Conservation (phyloP, 129 eudicot species). For the Smallanthus sonchifolius region DNA sequence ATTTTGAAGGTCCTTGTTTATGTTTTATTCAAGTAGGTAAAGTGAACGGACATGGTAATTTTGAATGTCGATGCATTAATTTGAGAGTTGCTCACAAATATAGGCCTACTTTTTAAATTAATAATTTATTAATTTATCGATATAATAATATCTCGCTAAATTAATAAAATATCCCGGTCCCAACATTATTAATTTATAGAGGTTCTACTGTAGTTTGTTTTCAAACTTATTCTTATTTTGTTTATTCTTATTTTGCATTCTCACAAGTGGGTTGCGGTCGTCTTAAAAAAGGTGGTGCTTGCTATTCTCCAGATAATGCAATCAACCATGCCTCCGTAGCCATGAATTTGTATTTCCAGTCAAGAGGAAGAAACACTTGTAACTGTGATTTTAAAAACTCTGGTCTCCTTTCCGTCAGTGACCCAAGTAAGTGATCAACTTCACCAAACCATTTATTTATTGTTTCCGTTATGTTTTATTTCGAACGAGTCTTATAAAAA, state of each 20-base stretch:
- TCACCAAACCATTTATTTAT: background rate
- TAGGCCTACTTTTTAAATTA: too few relatives aligned
- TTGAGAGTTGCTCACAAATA: too few relatives aligned
- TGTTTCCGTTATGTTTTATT: background rate
- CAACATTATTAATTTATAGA: too few relatives aligned
- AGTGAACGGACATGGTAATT: too few relatives aligned
- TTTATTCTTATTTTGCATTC: slow-evolving; percentile 43
- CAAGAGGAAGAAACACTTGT: slow-evolving; percentile 60
- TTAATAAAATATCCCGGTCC: too few relatives aligned
- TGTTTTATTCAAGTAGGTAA: too few relatives aligned
- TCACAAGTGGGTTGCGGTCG: slow-evolving; percentile 52
- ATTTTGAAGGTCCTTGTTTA: too few relatives aligned
- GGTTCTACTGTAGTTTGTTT: too few relatives aligned
- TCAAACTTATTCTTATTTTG: too few relatives aligned
- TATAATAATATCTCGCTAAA: too few relatives aligned
- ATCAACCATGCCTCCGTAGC: slow-evolving; percentile 76
- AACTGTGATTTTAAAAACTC: slow-evolving; percentile 63
- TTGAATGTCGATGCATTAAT: too few relatives aligned
- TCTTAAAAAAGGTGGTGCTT: slow-evolving; percentile 57
- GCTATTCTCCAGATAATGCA: slow-evolving; percentile 52
- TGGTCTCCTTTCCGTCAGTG: slow-evolving; percentile 47
- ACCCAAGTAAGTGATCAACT: slow-evolving; percentile 59
- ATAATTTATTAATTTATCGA: too few relatives aligned
- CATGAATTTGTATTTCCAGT: slow-evolving; percentile 72
- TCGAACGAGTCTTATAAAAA: background rate